Conservation (phyloP, 2,329 filamentous ascomycete genomes). For the Zymoseptoria tritici region DNA sequence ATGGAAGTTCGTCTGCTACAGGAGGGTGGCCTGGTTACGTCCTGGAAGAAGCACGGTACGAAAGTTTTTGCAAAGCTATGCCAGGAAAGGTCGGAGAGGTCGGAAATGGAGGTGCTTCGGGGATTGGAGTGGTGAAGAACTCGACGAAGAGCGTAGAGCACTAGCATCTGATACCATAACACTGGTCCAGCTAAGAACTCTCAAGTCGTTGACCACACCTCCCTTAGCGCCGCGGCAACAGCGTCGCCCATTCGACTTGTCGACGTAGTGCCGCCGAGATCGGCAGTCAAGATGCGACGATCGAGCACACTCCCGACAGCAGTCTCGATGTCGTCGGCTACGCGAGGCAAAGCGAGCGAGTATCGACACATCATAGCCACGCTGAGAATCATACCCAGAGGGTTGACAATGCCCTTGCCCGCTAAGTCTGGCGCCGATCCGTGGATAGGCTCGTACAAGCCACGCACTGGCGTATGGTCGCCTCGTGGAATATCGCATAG, state of each 20-base stretch:
- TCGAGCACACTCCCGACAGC: slow-evolving; percentile 75
- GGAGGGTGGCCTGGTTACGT: too few species aligned
- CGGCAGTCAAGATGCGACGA: slow-evolving; percentile 66
- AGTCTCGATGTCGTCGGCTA: slow-evolving; percentile 70
- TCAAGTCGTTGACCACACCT: too few species aligned
- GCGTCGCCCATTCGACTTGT: slow-evolving; percentile 78
- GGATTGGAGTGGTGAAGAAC: too few species aligned
- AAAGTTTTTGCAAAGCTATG: too few species aligned
- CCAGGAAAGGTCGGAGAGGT: too few species aligned
- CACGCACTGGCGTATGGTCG: slow-evolving; percentile 68
- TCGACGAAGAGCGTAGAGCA: too few species aligned
- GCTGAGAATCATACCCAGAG: slow-evolving; percentile 81
- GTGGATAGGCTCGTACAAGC: slow-evolving; percentile 96
- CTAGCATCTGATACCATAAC: too few species aligned
- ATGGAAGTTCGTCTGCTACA: too few species aligned
- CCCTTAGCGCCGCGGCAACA: slow-evolving; percentile 59
- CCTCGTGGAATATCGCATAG: slow-evolving; percentile 78
- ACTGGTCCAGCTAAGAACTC: too few species aligned
- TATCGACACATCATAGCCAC: slow-evolving; percentile 94
- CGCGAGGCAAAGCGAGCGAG: slow-evolving; percentile 62
- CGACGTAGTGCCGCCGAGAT: slow-evolving; percentile 68
- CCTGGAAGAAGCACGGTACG: too few species aligned
- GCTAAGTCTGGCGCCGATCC: slow-evolving; percentile 89
- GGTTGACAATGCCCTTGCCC: slow-evolving; percentile 75
- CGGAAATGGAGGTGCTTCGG: too few species aligned